Base-by-base conservation (phyloP, 2,329 filamentous ascomycete species). In the Verticillium nonalfalfae region DNA sequence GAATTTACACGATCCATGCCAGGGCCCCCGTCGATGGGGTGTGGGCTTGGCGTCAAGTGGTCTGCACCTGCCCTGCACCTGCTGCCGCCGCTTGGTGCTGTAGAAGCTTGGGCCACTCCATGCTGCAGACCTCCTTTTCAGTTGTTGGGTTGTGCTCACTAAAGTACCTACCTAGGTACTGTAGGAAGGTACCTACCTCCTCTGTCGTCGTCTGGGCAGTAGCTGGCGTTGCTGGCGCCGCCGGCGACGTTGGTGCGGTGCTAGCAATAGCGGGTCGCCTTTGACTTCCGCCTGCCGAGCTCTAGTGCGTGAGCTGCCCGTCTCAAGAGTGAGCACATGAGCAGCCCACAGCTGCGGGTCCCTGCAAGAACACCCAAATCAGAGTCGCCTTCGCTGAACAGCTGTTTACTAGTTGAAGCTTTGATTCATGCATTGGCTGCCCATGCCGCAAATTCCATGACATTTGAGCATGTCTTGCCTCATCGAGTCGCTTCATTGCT, bases 301-400 rank as follows among this genome's bases (percentile, higher is more conserved):
- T 62, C 73, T 78, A 75, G 74, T 73, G 75, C 71, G 69, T 68
- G 58, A 59, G 67, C 67, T 70, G 70, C 68, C 69, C 72, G 75
- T 76, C 75, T 77, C 72, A 71, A 72, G 35, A 76, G 73, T 74
- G 75, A 71, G 73, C 78, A 80, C 77, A 79, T 80, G 78, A 79
- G 74, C 75, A 72, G 74, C 75, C 75, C 71, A 76, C 73, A 66
- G 65, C 67, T 76, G 74, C 71, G 74, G 74, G 70, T 75, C 72
- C 68, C 61, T 50, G 45, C 45, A 50, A 50, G 45, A 26, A 50
- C 45, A 50, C 45, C 45, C 45, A 62, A 60, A 31, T 61, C 60
- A 61, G 15, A 60, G 59, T 21, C 50, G 58, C 40, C 45, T 55
- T 26, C 31, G 56, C 62, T 57, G 40, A 26, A 39, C 36, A 56